Conservation (phyloP, 176 grass and related monocot genomes). For the Oryza coarctata region DNA sequence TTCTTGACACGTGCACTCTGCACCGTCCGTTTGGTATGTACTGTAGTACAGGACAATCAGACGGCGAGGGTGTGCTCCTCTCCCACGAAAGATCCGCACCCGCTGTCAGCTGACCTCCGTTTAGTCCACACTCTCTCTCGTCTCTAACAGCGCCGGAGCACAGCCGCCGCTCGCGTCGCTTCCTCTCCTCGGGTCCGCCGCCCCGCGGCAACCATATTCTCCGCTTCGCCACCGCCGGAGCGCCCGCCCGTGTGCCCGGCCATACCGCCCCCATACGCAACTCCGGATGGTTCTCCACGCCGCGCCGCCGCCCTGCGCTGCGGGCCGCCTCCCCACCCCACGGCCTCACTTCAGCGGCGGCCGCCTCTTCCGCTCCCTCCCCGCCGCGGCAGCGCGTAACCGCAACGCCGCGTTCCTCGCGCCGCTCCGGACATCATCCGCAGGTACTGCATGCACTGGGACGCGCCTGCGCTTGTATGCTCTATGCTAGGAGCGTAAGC, state of each 20-base stretch:
- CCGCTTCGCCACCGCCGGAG: neutral
- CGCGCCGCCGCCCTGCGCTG: slow-evolving; percentile 12
- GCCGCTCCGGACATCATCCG: slow-evolving; percentile 8
- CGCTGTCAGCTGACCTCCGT: neutral
- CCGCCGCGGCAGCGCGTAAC: neutral
- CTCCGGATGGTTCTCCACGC: slow-evolving; percentile 44
- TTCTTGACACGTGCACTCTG: no score
- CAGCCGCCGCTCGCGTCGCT: slow-evolving; percentile 1
- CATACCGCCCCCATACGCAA: neutral
- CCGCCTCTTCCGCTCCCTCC: neutral
- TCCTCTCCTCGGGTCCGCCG: neutral
- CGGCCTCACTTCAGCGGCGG: neutral
- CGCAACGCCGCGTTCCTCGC: neutral
- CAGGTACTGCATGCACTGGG: slow-evolving; percentile 23
- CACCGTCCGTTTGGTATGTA: no score
- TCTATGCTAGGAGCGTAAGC: neutral
- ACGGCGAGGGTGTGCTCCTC: neutral
- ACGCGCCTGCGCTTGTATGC: neutral
- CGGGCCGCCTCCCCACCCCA: slow-evolving; percentile 1
- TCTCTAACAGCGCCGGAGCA: neutral
- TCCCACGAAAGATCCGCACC: neutral
- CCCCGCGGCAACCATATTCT: neutral
- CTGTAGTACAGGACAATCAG: neutral
- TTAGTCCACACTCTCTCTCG: no score
- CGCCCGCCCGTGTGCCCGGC: neutral